Evolutionary conservation across 805 yeast genomes (phyloP), one percentile per base, ranked within the genome.

Genomic region (Candida awuae): DNA sequence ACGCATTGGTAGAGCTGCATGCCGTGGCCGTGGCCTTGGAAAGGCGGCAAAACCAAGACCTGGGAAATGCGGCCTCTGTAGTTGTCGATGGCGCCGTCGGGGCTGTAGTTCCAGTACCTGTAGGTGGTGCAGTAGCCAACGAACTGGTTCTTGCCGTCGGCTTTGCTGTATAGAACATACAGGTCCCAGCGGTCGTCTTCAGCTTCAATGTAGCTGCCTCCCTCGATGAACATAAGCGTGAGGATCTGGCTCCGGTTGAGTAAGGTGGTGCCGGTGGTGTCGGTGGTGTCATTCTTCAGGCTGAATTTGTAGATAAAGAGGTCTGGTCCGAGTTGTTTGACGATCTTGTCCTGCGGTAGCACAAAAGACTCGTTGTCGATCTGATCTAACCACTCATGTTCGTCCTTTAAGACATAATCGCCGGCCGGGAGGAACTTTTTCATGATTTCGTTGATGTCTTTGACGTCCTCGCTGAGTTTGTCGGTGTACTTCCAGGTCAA

Each of bases 91-190:
- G 45, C 43, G 38, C 79, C 86, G 49, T 80, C 76, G 17, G 81
- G 77, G 1, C 73, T 71, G 52, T 81, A 86, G 47, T 73, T 75
- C 78, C 92, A 85, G 59, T 86, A 87, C 37, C 80, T 75, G 57
- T 92, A 92, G 1, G 77, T 83, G 0, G 97, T 88, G 19, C 81
- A 63, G 56, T 82, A 92, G 0, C 97, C 97, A 27, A 77, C 73
- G 38, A 88, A 71, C 43, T 75, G 57, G 2, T 63, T 59, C 10
- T 50, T 49, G 13, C 56, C 61, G 0, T 59, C 61, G 1, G 39
- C 41, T 7, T 56, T 62, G 9, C 62, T 58, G 51, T 63, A 69
- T 6, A 82, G 47, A 27, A 80, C 65, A 54, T 74, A 88, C 3
- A 87, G 55, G 34, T 84, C 86, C 98, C 98, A 92, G 14, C 72